These are phyloP conservation scores for Pyrenochaeta sp. DNA, from an alignment of 2,329 filamentous ascomycete genomes.

Conservation along the genomic window DNA sequence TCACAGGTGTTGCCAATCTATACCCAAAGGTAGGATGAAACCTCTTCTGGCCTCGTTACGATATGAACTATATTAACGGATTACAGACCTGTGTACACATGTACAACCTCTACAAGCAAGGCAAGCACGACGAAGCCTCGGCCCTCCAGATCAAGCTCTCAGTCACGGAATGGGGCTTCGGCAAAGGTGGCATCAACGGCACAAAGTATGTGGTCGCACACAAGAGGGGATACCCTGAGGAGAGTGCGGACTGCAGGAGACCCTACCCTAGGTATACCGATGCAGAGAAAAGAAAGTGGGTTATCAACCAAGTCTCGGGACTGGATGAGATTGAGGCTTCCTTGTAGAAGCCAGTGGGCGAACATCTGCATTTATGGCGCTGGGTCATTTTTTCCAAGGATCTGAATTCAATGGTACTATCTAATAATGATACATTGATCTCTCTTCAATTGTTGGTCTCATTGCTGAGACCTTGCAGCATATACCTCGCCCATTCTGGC, in stretches of 20 bases:
- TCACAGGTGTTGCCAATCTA: constrained; percentile 70
- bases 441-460: too few relatives aligned
- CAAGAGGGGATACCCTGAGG: constrained; percentile 60
- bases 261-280: constrained; percentile 63
- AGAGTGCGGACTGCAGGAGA: constrained; percentile 61
- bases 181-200: constrained; percentile 67
- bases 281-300: constrained; percentile 57
- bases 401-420: too few relatives aligned
- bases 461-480: background rate
- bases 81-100: constrained; percentile 52
- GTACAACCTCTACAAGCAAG: constrained; percentile 59
- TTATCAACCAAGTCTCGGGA: constrained; percentile 47
- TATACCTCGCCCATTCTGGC: too few relatives aligned
- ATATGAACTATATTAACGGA: constrained; percentile 6
- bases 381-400: background rate
- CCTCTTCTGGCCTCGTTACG: background rate
- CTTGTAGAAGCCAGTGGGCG: constrained; percentile 9
- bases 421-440: too few relatives aligned
- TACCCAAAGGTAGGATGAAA: constrained; percentile 58
- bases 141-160: constrained; percentile 61
- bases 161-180: constrained; percentile 65
- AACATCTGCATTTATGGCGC: constrained; percentile 1
- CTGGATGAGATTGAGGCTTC: constrained; percentile 43
- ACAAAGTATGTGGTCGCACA: constrained; percentile 68
- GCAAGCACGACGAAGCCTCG: constrained; percentile 59